A percentile compares a stretch with the other conserved stretches of the same genome.
These are phyloP conservation scores for Penstemon barbatus DNA, from an alignment of 257 asterid genomes.

Conservation along the genomic window DNA sequence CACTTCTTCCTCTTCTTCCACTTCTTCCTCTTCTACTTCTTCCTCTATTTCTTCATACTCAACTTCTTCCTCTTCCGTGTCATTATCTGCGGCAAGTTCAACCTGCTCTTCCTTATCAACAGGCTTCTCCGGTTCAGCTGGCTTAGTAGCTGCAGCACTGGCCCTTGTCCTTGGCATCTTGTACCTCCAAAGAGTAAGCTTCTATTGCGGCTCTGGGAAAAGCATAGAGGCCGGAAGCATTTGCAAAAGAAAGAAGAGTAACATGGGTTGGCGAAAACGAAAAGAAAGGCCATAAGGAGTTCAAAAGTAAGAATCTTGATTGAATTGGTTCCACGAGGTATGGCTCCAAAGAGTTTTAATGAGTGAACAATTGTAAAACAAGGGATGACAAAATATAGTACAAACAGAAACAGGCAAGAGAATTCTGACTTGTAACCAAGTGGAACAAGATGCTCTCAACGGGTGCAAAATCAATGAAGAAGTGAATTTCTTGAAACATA, in stretches of 20 bases:
- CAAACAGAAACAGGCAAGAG: slow-evolving; percentile 71
- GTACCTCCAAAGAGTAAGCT: slow-evolving; percentile 56
- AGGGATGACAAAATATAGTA: slow-evolving; percentile 55
- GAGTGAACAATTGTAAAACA: slow-evolving; percentile 40
- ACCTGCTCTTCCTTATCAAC: slow-evolving; percentile 76
- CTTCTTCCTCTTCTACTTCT: slow-evolving; percentile 65
- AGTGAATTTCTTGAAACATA: slow-evolving; percentile 52
- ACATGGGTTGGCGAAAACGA: slow-evolving; percentile 70
- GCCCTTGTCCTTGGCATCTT: slow-evolving; percentile 87
- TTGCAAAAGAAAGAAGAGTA: slow-evolving; percentile 86
- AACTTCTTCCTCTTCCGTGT: slow-evolving; percentile 79
- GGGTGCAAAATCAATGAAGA: slow-evolving; percentile 58
- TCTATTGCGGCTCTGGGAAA: slow-evolving; percentile 72
- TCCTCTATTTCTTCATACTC: slow-evolving; percentile 93
- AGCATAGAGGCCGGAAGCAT: slow-evolving; percentile 75
- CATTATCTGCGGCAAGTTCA: slow-evolving; percentile 61
- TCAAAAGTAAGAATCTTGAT: slow-evolving; percentile 56
- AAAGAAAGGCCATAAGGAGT: slow-evolving; percentile 78
- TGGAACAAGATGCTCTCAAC: slow-evolving; percentile 60
- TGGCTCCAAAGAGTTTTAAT: slow-evolving; percentile 71
- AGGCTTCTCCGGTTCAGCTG: slow-evolving; percentile 60
- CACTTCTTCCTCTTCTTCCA: slow-evolving; percentile 65
- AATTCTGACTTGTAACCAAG: slow-evolving; percentile 48
- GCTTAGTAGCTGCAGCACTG: slow-evolving; percentile 52
- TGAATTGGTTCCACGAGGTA: slow-evolving; percentile 72